A percentile compares a stretch with the other conserved stretches of the same genome.
Evolutionary conservation across 768 basidiomycete genomes (phyloP).

Genomic region (Mrakia frigida): DNA sequence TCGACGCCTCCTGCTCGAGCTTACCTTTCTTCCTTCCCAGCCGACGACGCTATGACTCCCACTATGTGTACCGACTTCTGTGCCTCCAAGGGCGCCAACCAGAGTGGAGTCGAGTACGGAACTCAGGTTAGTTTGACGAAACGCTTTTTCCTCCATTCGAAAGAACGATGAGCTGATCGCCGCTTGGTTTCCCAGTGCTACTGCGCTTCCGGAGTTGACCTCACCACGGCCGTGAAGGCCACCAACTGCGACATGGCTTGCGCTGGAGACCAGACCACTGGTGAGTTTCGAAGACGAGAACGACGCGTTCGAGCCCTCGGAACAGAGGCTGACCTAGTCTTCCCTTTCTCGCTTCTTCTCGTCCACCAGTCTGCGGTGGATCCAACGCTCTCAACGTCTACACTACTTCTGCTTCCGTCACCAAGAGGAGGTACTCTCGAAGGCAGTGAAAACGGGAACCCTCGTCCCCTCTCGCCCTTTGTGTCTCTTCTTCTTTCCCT

Average conservation of each 20-base stretch:
- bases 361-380: neutral
- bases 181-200: neutral
- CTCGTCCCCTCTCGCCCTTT: no score
- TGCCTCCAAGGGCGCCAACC: slow-evolving; percentile 38
- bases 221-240: slow-evolving; percentile 22
- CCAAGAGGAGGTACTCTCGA: no score
- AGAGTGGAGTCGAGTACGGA: slow-evolving; percentile 45
- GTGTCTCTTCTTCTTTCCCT: no score
- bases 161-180: neutral
- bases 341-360: no score
- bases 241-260: slow-evolving; percentile 11
- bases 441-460: no score
- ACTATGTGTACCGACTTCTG: slow-evolving; percentile 43
- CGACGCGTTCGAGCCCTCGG: no score
- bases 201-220: slow-evolving; percentile 4
- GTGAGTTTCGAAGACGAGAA: no score
- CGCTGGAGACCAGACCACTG: neutral
- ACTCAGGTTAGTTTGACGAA: neutral
- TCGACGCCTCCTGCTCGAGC: no score
- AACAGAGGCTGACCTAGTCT: no score
- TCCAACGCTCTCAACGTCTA: no score
- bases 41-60: slow-evolving; percentile 41
- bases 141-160: neutral
- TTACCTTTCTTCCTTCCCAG: neutral
- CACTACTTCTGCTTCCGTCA: no score